Evolutionary conservation across 2,329 filamentous ascomycete genomes (phyloP).

Genomic region (Fusarium sp.): DNA sequence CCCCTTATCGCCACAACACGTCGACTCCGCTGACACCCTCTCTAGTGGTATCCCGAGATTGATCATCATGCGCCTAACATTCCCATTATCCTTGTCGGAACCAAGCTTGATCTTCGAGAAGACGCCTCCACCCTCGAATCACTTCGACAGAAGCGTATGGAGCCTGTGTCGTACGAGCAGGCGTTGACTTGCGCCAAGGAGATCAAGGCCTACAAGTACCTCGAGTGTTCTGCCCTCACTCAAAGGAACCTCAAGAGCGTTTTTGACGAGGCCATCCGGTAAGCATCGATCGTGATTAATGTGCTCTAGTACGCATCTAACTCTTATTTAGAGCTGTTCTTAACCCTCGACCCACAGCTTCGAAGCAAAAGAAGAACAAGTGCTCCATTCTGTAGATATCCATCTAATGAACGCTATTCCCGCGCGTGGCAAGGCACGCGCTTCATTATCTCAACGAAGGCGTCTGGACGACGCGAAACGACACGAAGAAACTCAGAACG

Average conservation of each 20-base stretch:
- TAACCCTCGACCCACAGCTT: constrained; percentile 67
- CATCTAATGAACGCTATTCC: constrained; percentile 19
- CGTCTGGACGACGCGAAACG: constrained; percentile 39
- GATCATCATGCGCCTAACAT: constrained; percentile 95
- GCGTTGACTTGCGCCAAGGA: constrained; percentile 90
- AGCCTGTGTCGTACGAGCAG: constrained; percentile 95
- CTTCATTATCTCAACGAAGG: constrained; percentile 33
- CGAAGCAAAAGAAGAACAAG: constrained; percentile 71
- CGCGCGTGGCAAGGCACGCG: constrained; percentile 9
- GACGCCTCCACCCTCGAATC: constrained; percentile 83
- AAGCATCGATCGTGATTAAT: constrained; percentile 47
- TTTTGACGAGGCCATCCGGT: constrained; percentile 99
- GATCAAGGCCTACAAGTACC: constrained; percentile 95
- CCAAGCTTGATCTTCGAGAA: constrained; percentile 94
- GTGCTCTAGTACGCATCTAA: constrained; percentile 1
- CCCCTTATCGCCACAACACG: neutral
- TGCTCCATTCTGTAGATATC: constrained; percentile 72
- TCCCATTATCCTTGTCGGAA: constrained; percentile 95
- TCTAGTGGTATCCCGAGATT: constrained; percentile 95
- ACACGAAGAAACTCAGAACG: constrained; percentile 38
- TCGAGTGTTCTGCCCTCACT: constrained; percentile 96
- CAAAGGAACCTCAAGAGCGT: constrained; percentile 98
- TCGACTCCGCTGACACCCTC: constrained; percentile 16
- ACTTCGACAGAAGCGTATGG: constrained; percentile 91
- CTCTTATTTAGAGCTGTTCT: constrained; percentile 70